Evolutionary conservation across 2,329 filamentous ascomycete genomes (phyloP).

Genomic region (Pyricularia sp.): DNA sequence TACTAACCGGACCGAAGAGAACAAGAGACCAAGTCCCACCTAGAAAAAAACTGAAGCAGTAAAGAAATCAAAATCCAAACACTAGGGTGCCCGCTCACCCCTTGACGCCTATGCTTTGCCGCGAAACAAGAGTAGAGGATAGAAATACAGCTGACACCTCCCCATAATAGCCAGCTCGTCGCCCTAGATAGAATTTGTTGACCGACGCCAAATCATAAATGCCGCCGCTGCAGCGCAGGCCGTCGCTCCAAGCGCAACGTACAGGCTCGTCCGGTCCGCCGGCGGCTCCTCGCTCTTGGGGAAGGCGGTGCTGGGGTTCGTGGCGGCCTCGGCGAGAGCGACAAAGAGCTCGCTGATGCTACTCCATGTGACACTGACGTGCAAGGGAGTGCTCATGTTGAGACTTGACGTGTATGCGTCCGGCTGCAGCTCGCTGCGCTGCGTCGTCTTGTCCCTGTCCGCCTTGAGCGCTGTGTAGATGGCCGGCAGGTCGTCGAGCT

Average conservation of each 20-base stretch:
- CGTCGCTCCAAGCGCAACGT: conserved; percentile 72
- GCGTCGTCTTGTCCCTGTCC: conserved; percentile 93
- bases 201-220: conserved; percentile 45
- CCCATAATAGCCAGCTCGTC: background rate
- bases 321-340: conserved; percentile 80
- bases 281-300: conserved; percentile 83
- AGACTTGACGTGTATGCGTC: conserved; percentile 80
- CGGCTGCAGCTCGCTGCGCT: conserved; percentile 81
- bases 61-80: background rate
- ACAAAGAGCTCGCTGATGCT: conserved; percentile 94
- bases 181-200: background rate
- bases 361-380: conserved; percentile 91
- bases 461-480: conserved; percentile 93
- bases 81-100: background rate
- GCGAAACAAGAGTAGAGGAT: background rate
- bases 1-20: background rate
- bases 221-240: conserved; percentile 54
- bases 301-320: conserved; percentile 79
- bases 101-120: background rate
- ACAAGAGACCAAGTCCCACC: background rate
- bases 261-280: conserved; percentile 74
- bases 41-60: background rate
- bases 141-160: background rate
- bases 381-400: conserved; percentile 84
- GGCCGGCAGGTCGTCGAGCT: conserved; percentile 80